Base-by-base conservation (phyloP, 306 rosid genomes). In the Lithocarpus polystachyus region DNA sequence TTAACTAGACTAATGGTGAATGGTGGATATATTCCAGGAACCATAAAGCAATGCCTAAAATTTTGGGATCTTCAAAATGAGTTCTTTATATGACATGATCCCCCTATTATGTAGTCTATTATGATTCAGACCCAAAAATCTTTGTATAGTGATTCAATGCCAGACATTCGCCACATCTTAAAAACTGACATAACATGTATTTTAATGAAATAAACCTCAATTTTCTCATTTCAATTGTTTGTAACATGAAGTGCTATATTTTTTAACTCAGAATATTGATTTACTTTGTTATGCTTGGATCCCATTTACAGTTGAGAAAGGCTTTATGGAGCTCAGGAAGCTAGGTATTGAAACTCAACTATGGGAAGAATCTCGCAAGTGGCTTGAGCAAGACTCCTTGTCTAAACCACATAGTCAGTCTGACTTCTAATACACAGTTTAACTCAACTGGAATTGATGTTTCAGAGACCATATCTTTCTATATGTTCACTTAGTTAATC, bases 301-400 rank as follows among this genome's bases (percentile, higher is more conserved):
- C 72, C 60, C 57, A 83, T 71, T 18, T 29, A 77, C 92, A 95
- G 99, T 92, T 89, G 96, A 91, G 70, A 93, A 94, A 56, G 98
- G 97, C 28, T 87, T 92, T 28, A 33, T 69, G 19, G 97, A 95
- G 87, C 68, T 95, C 51, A 89, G 81, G 87, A 95, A 87, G 88
- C 80, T 92, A 57, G 92, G 97, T 1, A 91, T 95, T 75, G 98
- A 95, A 90, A 82, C 73, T 62, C 90, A 91, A 75, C 74, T 93
- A 40, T 95, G 98, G 98, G 92, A 89, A 81, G 87, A 74, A 87
- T 86, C 98, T 81, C 99, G 97, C 62, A 86, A 14, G 74, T 94
- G 85, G 81, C 86, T 92, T 67, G 94, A 92, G 81, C 77, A 54
- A 33, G 75, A 84, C 76, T 80, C 85, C 51, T 79, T 74, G 68